A percentile compares a stretch with the other conserved stretches of the same genome.
Evolutionary conservation across 2,329 filamentous ascomycete genomes (phyloP).

Genomic region (Grosmannia clavigera): DNA sequence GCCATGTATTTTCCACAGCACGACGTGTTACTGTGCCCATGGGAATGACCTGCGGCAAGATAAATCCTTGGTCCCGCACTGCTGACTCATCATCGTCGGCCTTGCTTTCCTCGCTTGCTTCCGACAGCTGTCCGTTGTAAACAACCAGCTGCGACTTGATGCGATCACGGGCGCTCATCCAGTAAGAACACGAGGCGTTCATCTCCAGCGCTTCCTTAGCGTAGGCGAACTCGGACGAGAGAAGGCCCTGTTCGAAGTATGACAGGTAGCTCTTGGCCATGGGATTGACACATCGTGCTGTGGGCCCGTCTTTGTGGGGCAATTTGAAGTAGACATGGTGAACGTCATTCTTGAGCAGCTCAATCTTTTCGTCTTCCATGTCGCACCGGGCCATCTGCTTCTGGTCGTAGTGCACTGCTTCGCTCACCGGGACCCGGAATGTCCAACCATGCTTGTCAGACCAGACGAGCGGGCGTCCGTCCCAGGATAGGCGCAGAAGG

Average conservation of each 20-base stretch:
- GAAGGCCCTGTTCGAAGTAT: constrained; percentile 80
- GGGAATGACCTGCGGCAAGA: constrained; percentile 87
- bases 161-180: constrained; percentile 89
- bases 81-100: neutral
- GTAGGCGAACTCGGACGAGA: constrained; percentile 79
- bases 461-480: constrained; percentile 82
- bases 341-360: constrained; percentile 52
- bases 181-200: constrained; percentile 98
- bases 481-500: constrained; percentile 75
- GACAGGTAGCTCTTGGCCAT: constrained; percentile 82
- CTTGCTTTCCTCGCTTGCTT: neutral
- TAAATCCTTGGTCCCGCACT: constrained; percentile 52
- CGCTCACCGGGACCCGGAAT: constrained; percentile 57
- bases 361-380: constrained; percentile 62
- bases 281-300: constrained; percentile 71
- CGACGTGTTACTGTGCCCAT: constrained; percentile 96
- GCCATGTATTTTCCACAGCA: constrained; percentile 95
- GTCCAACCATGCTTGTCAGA: constrained; percentile 90
- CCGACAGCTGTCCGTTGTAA: constrained; percentile 50
- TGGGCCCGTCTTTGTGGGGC: constrained; percentile 88
- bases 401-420: constrained; percentile 52
- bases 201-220: constrained; percentile 94
- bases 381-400: constrained; percentile 64
- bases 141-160: constrained; percentile 96
- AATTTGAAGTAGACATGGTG: constrained; percentile 73